Base-by-base conservation (phyloP, 768 basidiomycete genomes). In the Aureoboletus auriporus region DNA sequence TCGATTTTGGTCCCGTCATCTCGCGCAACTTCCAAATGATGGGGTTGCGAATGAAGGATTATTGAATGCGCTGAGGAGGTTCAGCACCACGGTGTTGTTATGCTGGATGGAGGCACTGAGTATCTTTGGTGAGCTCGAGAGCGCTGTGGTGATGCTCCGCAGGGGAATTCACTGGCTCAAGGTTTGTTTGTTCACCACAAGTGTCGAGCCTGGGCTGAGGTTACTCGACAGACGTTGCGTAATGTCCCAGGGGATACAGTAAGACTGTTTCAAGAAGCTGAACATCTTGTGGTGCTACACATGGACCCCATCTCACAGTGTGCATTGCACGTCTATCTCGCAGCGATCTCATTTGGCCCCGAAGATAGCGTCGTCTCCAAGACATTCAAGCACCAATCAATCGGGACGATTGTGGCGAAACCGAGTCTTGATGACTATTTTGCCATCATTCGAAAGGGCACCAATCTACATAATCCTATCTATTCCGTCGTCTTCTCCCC, bases 271-370 rank as follows among this genome's bases (percentile, higher is more conserved):
- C 38, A 56, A 33, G 56, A 61, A 17, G 56, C 53, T 2, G 59
- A 58, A 9, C 56, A 47, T 13, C 43, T 61, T 3, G 49, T 61
- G 5, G 47, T 58, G 8, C 53, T 61, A 23, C 51, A 33, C 46
- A 61, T 46, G 48, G 56, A 58, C 14, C 38, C 49, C 29, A 58
- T 61, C 33, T 49, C 59, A 3, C 49, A 61, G 14, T 58, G 47
- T 35, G 60, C 60, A 10, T 39, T 61, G 12, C 60, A 61, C 20
- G 46, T 58, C 14, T 48, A 61, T 28, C 40, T 49, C 23, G 45
- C 60, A 1, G 53, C 47, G 2, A 36, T 58, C 30, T 17, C 33
- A 7, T 39, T 53, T 35, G 28, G 29, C 14, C 43, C 49, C 9
- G 13, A 11, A 5, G 26, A 26, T 1, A 51, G 37, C 10, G n/a